Base-by-base conservation (phyloP, 805 yeast genomes). In the Candida michaelii region DNA sequence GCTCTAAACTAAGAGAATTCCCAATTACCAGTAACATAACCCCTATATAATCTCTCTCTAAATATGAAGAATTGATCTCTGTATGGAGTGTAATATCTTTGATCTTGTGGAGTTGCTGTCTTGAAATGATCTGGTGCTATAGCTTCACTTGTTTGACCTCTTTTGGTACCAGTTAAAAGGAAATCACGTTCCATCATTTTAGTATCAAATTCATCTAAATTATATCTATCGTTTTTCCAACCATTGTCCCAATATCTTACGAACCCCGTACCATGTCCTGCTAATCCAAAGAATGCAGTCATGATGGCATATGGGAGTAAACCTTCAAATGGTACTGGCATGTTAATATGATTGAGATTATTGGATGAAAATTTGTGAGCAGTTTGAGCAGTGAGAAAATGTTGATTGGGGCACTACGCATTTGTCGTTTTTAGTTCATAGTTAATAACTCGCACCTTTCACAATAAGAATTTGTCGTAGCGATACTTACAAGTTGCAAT, bases 61-160 rank as follows among this genome's bases (percentile, higher is more conserved):
- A 70, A 60, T 15, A 63, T 48, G 60, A 70, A 70, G 62, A 62
- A 70, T 56, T 68, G 74, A 61, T 66, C 66, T 62, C 74, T 69
- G 65, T 70, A 69, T 39, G 74, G 71, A 48, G 74, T 60, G 65
- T 66, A 70, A 66, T 68, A 70, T 57, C 66, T 58, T 58, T 70
- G 71, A 39, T 54, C 51, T 45, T 51, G 44, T 30, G 47, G 41
- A 14, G 57, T 51, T 12, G 59, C 49, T n/a, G 86, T 80, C 66
- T 82, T 85, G 74, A 88, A 87, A 24, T 73, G 75, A 47, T 83
- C 90, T 29, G 89, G 89, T 3, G 95, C 95, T 30, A 74, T 65
- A 5, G 89, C 76, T 32, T 71, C 75, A 49, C 79, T 80, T 38
- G 74, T 60, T 59, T 85, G 91, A 29, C 82, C 90, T 58, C 95